Conservation (phyloP, 2,329 filamentous ascomycete genomes). For the Stemphylium beticola region DNA sequence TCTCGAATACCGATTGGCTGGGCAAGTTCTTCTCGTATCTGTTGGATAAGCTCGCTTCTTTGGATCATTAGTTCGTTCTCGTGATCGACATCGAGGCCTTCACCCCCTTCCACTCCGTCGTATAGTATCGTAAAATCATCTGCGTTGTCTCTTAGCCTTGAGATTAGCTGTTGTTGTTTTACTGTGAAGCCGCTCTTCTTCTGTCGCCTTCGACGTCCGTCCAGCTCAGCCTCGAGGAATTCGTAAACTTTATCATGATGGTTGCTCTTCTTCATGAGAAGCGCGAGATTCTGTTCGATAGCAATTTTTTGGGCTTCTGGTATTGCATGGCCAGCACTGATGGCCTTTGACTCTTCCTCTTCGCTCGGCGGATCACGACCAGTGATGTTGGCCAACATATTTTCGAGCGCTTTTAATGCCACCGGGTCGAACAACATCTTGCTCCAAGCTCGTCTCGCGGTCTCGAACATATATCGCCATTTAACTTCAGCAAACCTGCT, state of each 20-base stretch:
- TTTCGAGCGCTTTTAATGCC: slow-evolving; percentile 4
- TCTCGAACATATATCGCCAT: slow-evolving; percentile 31
- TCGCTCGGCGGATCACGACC: not conserved
- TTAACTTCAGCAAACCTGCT: not conserved
- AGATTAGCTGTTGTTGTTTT: not conserved
- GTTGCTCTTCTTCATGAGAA: not conserved
- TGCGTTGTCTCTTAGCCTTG: not conserved
- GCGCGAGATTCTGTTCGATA: slow-evolving; percentile 1
- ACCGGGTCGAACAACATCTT: slow-evolving; percentile 16
- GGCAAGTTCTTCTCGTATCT: slow-evolving; percentile 7
- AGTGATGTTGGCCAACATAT: not conserved
- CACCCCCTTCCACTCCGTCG: not conserved
- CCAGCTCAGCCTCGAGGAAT: slow-evolving; percentile 3
- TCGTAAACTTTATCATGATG: not conserved
- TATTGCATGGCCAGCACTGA: not conserved
- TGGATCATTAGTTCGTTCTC: not conserved
- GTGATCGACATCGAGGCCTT: not conserved
- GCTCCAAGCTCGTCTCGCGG: slow-evolving; percentile 23
- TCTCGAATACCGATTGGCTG: not conserved
- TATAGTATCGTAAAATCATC: not conserved
- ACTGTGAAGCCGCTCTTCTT: not conserved
- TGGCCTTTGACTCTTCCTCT: not conserved
- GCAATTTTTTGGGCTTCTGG: slow-evolving; percentile 4
- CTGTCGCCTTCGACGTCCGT: not conserved
- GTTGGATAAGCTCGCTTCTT: not conserved